Conservation (phyloP, 306 rosid species). For the Trifolium dubium region DNA sequence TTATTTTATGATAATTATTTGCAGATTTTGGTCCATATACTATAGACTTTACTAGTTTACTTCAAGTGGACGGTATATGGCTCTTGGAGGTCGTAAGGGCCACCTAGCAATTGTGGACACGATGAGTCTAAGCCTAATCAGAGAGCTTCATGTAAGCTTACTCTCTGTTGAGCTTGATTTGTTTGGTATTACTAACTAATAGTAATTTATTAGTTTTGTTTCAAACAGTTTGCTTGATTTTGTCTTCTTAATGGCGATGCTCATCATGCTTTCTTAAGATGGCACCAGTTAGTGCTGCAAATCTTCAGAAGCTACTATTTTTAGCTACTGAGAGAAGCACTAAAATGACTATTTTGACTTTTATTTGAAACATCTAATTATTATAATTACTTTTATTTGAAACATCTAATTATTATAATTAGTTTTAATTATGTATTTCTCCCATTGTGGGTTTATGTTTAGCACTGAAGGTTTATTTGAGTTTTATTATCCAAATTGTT, state of each 20-base stretch:
- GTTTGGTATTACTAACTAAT: neutral
- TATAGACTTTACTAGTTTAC: constrained; percentile 78
- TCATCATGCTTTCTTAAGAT: constrained; percentile 23
- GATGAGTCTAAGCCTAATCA: constrained; percentile 61
- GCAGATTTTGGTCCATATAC: constrained; percentile 88
- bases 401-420: constrained; percentile 1
- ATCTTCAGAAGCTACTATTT: constrained; percentile 2
- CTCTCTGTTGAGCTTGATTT: constrained; percentile 2
- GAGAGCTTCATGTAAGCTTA: constrained; percentile 78
- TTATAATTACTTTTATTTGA: constrained; percentile 4
- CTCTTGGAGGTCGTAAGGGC: constrained; percentile 81
- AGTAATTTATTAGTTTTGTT: neutral
- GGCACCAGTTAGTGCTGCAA: constrained; percentile 24
- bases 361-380: constrained; percentile 18
- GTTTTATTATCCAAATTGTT: too few relatives aligned
- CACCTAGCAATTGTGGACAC: constrained; percentile 83
- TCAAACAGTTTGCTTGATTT: neutral
- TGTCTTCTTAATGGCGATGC: neutral
- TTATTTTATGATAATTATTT: constrained; percentile 30
- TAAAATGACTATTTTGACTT: neutral
- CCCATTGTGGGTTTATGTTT: too few relatives aligned
- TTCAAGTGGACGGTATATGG: constrained; percentile 79
- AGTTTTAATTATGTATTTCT: constrained; percentile 3
- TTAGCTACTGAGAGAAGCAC: constrained; percentile 23
- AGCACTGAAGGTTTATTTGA: too few relatives aligned